A percentile compares a stretch with the other conserved stretches of the same genome.
These are phyloP conservation scores for Hypoxylon cercidicola DNA, from an alignment of 495 filamentous ascomycete species.

Conservation along the genomic window DNA sequence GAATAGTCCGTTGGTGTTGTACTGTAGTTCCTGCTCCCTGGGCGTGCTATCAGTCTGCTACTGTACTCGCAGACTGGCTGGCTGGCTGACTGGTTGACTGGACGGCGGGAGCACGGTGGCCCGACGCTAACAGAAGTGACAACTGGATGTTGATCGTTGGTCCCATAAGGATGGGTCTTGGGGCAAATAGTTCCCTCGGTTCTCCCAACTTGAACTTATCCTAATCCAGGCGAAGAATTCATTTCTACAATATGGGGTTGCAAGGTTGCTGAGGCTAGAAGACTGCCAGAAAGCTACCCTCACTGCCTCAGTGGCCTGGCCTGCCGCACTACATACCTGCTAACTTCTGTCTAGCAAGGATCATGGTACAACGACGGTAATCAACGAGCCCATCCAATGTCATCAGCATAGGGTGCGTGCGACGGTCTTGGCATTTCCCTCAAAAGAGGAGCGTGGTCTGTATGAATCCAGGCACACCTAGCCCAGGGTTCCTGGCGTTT, in stretches of 20 bases:
- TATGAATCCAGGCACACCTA: slow-evolving; percentile 39
- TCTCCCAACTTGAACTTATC: slow-evolving; percentile 15
- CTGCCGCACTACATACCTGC: slow-evolving; percentile 21
- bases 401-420: slow-evolving; percentile 33
- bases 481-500: slow-evolving; percentile 40
- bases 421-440: slow-evolving; percentile 33
- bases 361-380: slow-evolving; percentile 42
- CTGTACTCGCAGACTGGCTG: not conserved
- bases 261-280: slow-evolving; percentile 11
- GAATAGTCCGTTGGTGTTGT: slow-evolving; percentile 35
- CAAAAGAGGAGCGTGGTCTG: slow-evolving; percentile 36
- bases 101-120: slow-evolving; percentile 14
- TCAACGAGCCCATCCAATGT: slow-evolving; percentile 38
- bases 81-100: not conserved
- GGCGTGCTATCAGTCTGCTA: slow-evolving; percentile 18
- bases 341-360: slow-evolving; percentile 42
- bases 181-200: slow-evolving; percentile 14
- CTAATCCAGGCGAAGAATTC: slow-evolving; percentile 5
- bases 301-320: not conserved
- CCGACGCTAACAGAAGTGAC: slow-evolving; percentile 33
- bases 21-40: slow-evolving; percentile 2
- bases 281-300: slow-evolving; percentile 5
- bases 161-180: slow-evolving; percentile 30
- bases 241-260: slow-evolving; percentile 6
- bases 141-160: slow-evolving; percentile 36